A percentile compares a stretch with the other conserved stretches of the same genome.
These are phyloP conservation scores for Xerocomus nothofagi DNA, from an alignment of 1,284 basidiomycete genomes.

Conservation along the genomic window DNA sequence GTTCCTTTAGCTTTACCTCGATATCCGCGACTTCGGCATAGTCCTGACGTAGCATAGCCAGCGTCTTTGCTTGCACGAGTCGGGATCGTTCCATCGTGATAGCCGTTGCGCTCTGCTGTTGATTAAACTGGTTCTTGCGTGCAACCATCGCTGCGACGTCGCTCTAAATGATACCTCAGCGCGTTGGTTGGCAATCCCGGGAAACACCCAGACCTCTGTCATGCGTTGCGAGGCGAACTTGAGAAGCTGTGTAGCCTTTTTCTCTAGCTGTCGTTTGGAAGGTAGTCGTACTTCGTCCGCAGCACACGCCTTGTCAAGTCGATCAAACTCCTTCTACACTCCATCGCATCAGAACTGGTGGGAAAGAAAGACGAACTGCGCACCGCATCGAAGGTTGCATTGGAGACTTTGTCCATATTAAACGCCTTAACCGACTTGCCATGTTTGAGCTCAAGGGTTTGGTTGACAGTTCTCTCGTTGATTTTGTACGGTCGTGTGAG, in stretches of 20 bases:
- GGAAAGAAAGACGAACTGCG: slow-evolving; percentile 26
- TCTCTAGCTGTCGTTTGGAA: slow-evolving; percentile 61
- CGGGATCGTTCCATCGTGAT: slow-evolving; percentile 60
- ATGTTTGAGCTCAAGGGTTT: slow-evolving; percentile 68
- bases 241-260: slow-evolving; percentile 61
- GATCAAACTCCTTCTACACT: slow-evolving; percentile 71
- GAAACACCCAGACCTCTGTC: slow-evolving; percentile 62
- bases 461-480: slow-evolving; percentile 61
- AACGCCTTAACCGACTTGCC: slow-evolving; percentile 61
- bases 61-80: slow-evolving; percentile 62
- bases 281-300: slow-evolving; percentile 66
- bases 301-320: slow-evolving; percentile 50
- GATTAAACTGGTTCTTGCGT: slow-evolving; percentile 58
- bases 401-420: slow-evolving; percentile 81
- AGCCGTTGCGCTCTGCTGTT: slow-evolving; percentile 42
- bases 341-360: slow-evolving; percentile 10
- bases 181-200: not conserved
- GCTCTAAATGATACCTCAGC: slow-evolving; percentile 40
- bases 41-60: slow-evolving; percentile 74
- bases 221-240: slow-evolving; percentile 59
- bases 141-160: slow-evolving; percentile 74
- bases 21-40: slow-evolving; percentile 56
- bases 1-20: slow-evolving; percentile 60
- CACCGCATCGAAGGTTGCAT: slow-evolving; percentile 60
- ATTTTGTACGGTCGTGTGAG: slow-evolving; percentile 72